Evolutionary conservation across 352 stramenopile species (phyloP).

Genomic region (Aphanomyces cochlioides): DNA sequence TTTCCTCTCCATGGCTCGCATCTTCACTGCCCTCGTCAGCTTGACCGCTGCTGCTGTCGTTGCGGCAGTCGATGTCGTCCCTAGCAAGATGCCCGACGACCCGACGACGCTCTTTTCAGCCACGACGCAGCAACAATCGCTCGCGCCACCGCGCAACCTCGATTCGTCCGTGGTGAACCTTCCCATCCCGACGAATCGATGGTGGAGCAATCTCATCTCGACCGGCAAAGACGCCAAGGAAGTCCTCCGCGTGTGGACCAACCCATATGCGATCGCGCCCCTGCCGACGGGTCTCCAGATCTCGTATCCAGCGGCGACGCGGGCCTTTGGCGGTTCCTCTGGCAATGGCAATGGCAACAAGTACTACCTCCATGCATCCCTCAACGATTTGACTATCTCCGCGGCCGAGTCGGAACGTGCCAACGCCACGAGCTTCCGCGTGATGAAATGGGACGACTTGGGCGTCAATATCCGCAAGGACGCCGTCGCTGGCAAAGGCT

Average conservation of each 20-base stretch:
- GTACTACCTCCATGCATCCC: slow-evolving; percentile 31
- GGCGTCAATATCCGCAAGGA: slow-evolving; percentile 48
- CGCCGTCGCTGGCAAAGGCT: slow-evolving; percentile 32
- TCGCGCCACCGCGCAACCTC: slow-evolving; percentile 16
- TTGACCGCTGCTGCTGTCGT: too few species aligned
- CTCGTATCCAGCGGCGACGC: slow-evolving; percentile 53
- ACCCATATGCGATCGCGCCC: slow-evolving; percentile 50
- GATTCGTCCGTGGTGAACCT: neutral
- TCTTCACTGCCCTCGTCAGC: too few species aligned
- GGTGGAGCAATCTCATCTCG: slow-evolving; percentile 27
- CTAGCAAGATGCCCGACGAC: too few species aligned
- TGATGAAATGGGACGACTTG: slow-evolving; percentile 62
- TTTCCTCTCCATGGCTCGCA: too few species aligned
- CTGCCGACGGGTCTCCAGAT: slow-evolving; percentile 49
- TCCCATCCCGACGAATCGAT: slow-evolving; percentile 27
- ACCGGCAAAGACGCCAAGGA: slow-evolving; percentile 32
- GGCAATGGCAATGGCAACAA: slow-evolving; percentile 38
- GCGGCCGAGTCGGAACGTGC: slow-evolving; percentile 47
- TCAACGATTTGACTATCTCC: slow-evolving; percentile 60
- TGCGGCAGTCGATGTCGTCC: too few species aligned
- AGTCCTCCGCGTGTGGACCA: slow-evolving; percentile 45
- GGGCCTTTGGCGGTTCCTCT: slow-evolving; percentile 47
- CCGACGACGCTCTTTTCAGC: too few species aligned
- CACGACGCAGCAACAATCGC: neutral
- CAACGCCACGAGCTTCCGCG: slow-evolving; percentile 35